Percentiles rank a stretch among this genome's conserved stretches.
These are phyloP conservation scores for Populus alba DNA, from an alignment of 345 rosid species.

Conservation along the genomic window DNA sequence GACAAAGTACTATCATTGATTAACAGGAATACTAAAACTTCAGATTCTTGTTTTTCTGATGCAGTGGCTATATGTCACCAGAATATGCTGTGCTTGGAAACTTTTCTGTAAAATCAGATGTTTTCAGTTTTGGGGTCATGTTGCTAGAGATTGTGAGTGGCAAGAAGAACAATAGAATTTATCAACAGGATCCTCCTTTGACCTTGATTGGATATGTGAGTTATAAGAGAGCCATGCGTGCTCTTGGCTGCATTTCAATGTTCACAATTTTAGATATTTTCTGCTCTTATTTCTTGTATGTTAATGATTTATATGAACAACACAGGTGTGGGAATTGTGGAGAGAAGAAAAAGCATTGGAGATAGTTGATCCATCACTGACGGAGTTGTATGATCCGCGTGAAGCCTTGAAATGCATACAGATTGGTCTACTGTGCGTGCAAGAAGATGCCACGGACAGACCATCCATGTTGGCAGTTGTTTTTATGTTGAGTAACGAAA, in stretches of 20 bases:
- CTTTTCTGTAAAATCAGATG: slow-evolving; percentile 22
- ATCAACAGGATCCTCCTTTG: background rate
- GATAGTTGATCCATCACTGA: background rate
- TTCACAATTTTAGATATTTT: too few relatives aligned
- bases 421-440: slow-evolving; percentile 5
- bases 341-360: background rate
- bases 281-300: too few relatives aligned
- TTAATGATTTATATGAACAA: too few relatives aligned
- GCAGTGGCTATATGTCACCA: background rate
- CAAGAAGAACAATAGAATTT: too few relatives aligned
- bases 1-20: too few relatives aligned
- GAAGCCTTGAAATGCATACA: slow-evolving; percentile 10
- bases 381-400: too few relatives aligned
- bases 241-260: too few relatives aligned
- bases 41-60: background rate
- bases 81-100: slow-evolving; percentile 10
- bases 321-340: background rate
- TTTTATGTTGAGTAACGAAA: background rate
- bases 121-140: slow-evolving; percentile 24
- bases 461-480: slow-evolving; percentile 7
- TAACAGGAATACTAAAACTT: background rate
- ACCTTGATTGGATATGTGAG: slow-evolving; percentile 5
- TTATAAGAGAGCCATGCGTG: accelerated
- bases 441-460: background rate
- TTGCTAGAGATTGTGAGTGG: slow-evolving; percentile 1